Evolutionary conservation across 352 stramenopile genomes (phyloP).

Genomic region (Globisporangium cederbergense): DNA sequence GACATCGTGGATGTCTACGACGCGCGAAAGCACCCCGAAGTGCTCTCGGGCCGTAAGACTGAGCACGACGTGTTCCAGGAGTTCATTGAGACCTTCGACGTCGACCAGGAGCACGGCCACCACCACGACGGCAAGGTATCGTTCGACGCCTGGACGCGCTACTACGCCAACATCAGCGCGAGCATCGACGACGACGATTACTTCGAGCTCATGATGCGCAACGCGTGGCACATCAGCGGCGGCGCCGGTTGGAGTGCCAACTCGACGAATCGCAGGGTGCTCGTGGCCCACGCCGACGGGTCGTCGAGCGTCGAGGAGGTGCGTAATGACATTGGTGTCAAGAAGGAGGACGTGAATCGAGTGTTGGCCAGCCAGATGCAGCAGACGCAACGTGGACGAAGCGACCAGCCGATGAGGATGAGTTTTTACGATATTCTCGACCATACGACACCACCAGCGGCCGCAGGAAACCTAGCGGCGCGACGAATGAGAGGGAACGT

Average conservation of each 20-base stretch:
- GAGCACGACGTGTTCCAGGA: conserved; percentile 75
- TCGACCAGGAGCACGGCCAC: conserved; percentile 30
- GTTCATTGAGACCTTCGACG: conserved; percentile 82
- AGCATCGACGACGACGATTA: conserved; percentile 91
- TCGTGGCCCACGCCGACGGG: conserved; percentile 60
- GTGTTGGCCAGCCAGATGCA: conserved; percentile 30
- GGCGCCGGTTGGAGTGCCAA: conserved; percentile 54
- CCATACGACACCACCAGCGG: conserved; percentile 24
- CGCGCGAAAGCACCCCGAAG: conserved; percentile 78
- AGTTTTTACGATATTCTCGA: conserved; percentile 63
- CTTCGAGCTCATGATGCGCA: conserved; percentile 92
- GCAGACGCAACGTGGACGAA: background rate
- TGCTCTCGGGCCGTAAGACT: conserved; percentile 73
- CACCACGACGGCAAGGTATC: conserved; percentile 45
- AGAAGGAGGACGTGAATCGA: conserved; percentile 24
- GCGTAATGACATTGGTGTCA: conserved; percentile 42
- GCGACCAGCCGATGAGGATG: conserved; percentile 15
- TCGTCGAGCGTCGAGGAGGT: conserved; percentile 42
- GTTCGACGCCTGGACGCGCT: conserved; percentile 70
- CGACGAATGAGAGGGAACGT: conserved; percentile 42
- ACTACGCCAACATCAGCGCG: conserved; percentile 89
- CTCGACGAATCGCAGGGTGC: conserved; percentile 52
- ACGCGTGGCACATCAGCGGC: conserved; percentile 67
- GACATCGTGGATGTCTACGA: conserved; percentile 81
- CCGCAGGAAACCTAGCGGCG: conserved; percentile 20